A percentile compares a stretch with the other conserved stretches of the same genome.
phyloP scores from a whole-genome alignment of 208 protist species.

The Angomonas deanei region DNA sequence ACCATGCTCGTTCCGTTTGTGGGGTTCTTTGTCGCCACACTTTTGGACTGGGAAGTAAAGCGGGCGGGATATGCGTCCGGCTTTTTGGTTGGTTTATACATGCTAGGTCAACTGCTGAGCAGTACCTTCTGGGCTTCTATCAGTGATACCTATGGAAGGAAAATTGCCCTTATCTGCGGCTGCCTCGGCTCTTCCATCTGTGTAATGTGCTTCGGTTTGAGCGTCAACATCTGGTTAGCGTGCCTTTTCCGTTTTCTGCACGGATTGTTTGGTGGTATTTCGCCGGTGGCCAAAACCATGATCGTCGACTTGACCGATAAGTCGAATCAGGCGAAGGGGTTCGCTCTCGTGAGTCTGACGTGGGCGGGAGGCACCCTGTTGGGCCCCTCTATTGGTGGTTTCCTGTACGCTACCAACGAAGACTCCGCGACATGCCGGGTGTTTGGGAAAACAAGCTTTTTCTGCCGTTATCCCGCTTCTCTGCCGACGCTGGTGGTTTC shows the following conservation, averaged over 20 bases:
- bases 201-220: conserved; percentile 39
- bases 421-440: conserved; percentile 13
- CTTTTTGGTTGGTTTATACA: conserved; percentile 42
- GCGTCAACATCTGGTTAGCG: conserved; percentile 20
- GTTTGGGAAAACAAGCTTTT: conserved; percentile 18
- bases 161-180: conserved; percentile 24
- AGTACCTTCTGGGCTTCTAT: conserved; percentile 33
- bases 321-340: conserved; percentile 78
- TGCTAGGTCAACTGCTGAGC: conserved; percentile 47
- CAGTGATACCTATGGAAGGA: conserved; percentile 40
- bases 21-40: conserved; percentile 28
- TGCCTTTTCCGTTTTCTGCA: conserved; percentile 61
- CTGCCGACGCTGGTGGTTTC: conserved; percentile 38
- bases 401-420: conserved; percentile 68
- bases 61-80: conserved; percentile 43
- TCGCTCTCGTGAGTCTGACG: conserved; percentile 94
- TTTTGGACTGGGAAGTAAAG: conserved; percentile 23
- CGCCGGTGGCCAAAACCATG: conserved; percentile 62
- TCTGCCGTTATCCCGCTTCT: conserved; percentile 38
- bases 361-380: conserved; percentile 53
- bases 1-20: conserved; percentile 61
- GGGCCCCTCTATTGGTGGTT: conserved; percentile 51
- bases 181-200: conserved; percentile 19
- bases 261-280: conserved; percentile 60
- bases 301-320: conserved; percentile 69